Base-by-base conservation (phyloP, 2,329 filamentous ascomycete species). In the Macrophomina phaseolina region DNA sequence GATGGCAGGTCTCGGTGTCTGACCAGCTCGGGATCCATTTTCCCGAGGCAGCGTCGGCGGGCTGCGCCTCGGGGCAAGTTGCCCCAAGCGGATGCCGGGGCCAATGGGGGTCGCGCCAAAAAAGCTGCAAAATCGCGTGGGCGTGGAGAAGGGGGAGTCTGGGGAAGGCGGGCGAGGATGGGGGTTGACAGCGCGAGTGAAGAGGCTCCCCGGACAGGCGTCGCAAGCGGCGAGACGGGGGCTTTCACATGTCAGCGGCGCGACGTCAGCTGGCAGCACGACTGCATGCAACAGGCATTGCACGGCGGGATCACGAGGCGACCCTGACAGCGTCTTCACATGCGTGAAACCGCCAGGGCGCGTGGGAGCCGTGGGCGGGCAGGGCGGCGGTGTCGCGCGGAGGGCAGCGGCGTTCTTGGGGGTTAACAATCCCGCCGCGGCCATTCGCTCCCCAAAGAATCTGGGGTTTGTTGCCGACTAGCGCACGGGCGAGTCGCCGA, bases 401-500 rank as follows among this genome's bases (percentile, higher is more conserved):
- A 30, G 45, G 46, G 12, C 30, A 14, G 60, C 58, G 48, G 48
- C 52, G 52, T 40, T 7, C 11, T 49, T 56, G 64, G 63, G 42
- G 53, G 28, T 58, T 66, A 40, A 28, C 45, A 66, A 66, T 66
- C 34, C 52, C 42, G 45, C 34, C 11, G 52, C 52, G 30, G 52
- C 45, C 28, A 66, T 66, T 66, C 53, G 64, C 53, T 56, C 38
- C 8, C 38, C 64, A 23, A 32, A 32, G 32, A 65, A 60, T 66
- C 64, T 66, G 64, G 64, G 64, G 64, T 60, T 23, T 52, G 55
- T 49, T 40, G 64, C 64, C 64, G 64, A 42, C 60, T 58, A 66
- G 53, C 23, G 64, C 64, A 66, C 64, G 53, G 64, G 64, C 64
- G 64, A 66, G 53, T 58, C 64, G 53, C 64, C 64, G 64, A 66